Base-by-base conservation (phyloP, 352 stramenopile genomes). In the Phytophthora ramorum region DNA sequence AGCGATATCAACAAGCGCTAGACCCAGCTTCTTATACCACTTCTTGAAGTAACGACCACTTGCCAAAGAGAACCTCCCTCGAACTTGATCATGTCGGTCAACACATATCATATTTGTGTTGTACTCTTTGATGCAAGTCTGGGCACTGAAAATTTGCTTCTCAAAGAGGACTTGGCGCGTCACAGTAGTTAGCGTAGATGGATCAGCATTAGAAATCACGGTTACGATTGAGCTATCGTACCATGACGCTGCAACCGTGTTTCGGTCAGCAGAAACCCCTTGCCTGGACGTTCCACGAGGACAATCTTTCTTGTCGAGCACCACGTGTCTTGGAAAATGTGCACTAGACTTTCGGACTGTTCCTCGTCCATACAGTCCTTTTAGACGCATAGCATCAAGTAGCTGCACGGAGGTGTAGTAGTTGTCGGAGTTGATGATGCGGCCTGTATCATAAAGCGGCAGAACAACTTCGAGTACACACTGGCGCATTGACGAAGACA, bases 21-120 rank as follows among this genome's bases (percentile, higher is more conserved):
- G 22, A 24, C 22, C 22, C 22, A 24, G 22, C 22, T 24, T 24
- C 3, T 24, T 24, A 24, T 24, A 24, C 22, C 22, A 24, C 22
- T 24, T 24, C 22, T 24, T 24, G 30, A 71, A 66, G 1, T 50
- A 71, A 34, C 73, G 69, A 5, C 69, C 69, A 28, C 71, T 55
- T 0, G 63, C 60, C 43, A 75, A 14, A 47, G 64, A 75, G 43
- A 70, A 78, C 71, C 65, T 24, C 0, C 65, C 70, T 54, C 73
- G 65, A 61, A 78, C 71, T 35, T 71, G 6, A 12, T 65, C 10
- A 24, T 24, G 22, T 24, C 22, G 22, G 22, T 24, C 22, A 24
- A 24, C 22, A 24, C 22, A 1, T 24, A 3, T 1, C 22, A 24
- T 24, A 24, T 24, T 24, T 24, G 22, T 24, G 22, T 24, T 24